These are phyloP conservation scores for Alternaria viburni DNA, from an alignment of 2,329 filamentous ascomycete genomes.

Conservation along the genomic window DNA sequence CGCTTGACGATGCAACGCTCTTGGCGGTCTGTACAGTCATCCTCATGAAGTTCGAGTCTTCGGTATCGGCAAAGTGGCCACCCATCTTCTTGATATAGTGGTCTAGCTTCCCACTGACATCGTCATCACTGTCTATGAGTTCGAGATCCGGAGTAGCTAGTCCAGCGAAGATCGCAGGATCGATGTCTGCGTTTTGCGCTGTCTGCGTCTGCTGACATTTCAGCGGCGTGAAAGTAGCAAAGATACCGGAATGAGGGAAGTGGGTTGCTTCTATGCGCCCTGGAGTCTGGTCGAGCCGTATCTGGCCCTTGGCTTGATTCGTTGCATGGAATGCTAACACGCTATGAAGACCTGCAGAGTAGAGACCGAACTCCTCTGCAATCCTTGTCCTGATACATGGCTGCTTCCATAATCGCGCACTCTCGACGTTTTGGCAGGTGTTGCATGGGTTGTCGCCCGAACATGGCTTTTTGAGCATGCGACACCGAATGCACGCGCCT, in stretches of 20 bases:
- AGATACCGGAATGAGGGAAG: constrained; percentile 54
- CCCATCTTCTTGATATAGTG: constrained; percentile 60
- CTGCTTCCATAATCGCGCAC: constrained; percentile 66
- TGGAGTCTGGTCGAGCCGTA: constrained; percentile 56
- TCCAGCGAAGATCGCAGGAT: constrained; percentile 45
- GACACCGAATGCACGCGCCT: constrained; percentile 67
- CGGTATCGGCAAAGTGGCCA: constrained; percentile 55
- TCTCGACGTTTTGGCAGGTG: constrained; percentile 65
- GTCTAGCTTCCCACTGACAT: constrained; percentile 60
- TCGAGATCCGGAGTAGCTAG: constrained; percentile 48
- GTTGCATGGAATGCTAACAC: constrained; percentile 60
- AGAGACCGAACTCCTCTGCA: constrained; percentile 64
- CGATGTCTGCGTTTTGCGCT: constrained; percentile 40
- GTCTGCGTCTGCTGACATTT: constrained; percentile 43
- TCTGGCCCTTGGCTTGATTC: constrained; percentile 55
- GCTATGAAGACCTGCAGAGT: constrained; percentile 61
- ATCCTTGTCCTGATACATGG: constrained; percentile 65
- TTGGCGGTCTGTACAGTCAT: constrained; percentile 53
- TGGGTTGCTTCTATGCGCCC: constrained; percentile 63
- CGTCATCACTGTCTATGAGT: constrained; percentile 59
- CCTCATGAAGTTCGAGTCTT: constrained; percentile 59
- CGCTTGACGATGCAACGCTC: constrained; percentile 37
- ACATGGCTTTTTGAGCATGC: constrained; percentile 70
- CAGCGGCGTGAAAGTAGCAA: constrained; percentile 55
- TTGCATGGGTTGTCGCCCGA: constrained; percentile 66